Conservation (phyloP, 345 rosid species). For the Diplotaxis tenuifolia region DNA sequence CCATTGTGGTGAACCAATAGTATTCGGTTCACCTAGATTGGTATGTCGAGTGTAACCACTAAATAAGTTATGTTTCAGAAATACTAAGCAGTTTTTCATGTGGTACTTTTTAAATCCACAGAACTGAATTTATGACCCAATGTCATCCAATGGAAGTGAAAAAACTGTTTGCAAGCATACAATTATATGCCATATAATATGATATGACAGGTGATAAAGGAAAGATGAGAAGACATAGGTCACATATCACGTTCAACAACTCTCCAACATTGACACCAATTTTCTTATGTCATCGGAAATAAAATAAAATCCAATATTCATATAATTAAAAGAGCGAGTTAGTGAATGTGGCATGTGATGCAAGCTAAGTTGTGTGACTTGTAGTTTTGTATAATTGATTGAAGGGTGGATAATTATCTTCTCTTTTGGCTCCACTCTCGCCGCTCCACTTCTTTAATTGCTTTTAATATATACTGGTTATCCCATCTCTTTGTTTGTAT, state of each 20-base stretch:
- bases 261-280: slow-evolving; percentile 34
- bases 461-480: neutral
- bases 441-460: slow-evolving; percentile 29
- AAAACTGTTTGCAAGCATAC: slow-evolving; percentile 7
- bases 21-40: slow-evolving; percentile 7
- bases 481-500: slow-evolving; percentile 13
- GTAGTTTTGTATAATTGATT: slow-evolving; percentile 33
- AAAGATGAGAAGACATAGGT: slow-evolving; percentile 26
- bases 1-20: slow-evolving; percentile 5
- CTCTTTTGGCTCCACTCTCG: slow-evolving; percentile 38
- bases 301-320: slow-evolving; percentile 18
- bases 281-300: slow-evolving; percentile 17
- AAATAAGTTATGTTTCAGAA: neutral
- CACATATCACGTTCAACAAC: slow-evolving; percentile 40
- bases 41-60: slow-evolving; percentile 20
- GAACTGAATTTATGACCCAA: neutral
- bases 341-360: slow-evolving; percentile 37
- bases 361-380: slow-evolving; percentile 39
- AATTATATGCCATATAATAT: slow-evolving; percentile 23
- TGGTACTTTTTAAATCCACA: neutral
- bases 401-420: slow-evolving; percentile 34
- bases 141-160: slow-evolving; percentile 9
- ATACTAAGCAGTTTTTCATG: neutral
- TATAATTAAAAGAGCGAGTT: slow-evolving; percentile 14
- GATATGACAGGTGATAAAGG: slow-evolving; percentile 34